Conservation (phyloP, 768 basidiomycete species). For the Lentinula aciculospora region DNA sequence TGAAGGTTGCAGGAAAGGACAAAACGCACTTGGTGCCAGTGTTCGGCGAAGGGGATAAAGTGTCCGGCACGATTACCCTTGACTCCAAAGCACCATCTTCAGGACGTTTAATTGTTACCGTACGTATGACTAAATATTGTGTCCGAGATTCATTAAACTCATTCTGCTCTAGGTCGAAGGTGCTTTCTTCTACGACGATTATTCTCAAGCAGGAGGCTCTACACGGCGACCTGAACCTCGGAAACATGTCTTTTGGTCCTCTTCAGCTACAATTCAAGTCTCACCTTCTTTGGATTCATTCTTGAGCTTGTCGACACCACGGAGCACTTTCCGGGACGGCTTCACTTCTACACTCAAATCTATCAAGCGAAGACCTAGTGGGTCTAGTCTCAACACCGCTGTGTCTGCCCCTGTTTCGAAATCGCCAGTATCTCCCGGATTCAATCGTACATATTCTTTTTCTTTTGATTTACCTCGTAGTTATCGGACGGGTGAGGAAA, state of each 20-base stretch:
- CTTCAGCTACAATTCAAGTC: slow-evolving; percentile 38
- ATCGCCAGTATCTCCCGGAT: slow-evolving; percentile 7
- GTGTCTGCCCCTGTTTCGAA: slow-evolving; percentile 19
- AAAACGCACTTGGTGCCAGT: slow-evolving; percentile 38
- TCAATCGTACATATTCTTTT: slow-evolving; percentile 42
- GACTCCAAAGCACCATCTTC: slow-evolving; percentile 44
- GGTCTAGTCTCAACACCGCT: slow-evolving; percentile 29
- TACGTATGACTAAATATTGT: too few species aligned
- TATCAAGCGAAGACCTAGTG: slow-evolving; percentile 35
- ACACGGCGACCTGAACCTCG: slow-evolving; percentile 17
- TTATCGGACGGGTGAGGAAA: slow-evolving; percentile 44
- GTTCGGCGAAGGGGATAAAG: slow-evolving; percentile 54
- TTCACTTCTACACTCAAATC: slow-evolving; percentile 18
- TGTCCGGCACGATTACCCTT: slow-evolving; percentile 55
- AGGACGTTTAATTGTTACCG: slow-evolving; percentile 56
- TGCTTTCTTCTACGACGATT: slow-evolving; percentile 38
- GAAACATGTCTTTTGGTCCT: slow-evolving; percentile 46
- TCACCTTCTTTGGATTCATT: slow-evolving; percentile 23
- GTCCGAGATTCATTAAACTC: too few species aligned
- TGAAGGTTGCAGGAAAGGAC: slow-evolving; percentile 37
- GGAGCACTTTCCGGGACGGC: slow-evolving; percentile 37
- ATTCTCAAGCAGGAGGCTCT: slow-evolving; percentile 20
- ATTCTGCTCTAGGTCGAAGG: slow-evolving; percentile 52
- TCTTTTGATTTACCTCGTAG: slow-evolving; percentile 51
- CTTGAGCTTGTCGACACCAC: slow-evolving; percentile 18